Percentiles rank a stretch among this genome's conserved stretches.
Conservation (phyloP, 306 rosid genomes). For the Dryas octopetala region DNA sequence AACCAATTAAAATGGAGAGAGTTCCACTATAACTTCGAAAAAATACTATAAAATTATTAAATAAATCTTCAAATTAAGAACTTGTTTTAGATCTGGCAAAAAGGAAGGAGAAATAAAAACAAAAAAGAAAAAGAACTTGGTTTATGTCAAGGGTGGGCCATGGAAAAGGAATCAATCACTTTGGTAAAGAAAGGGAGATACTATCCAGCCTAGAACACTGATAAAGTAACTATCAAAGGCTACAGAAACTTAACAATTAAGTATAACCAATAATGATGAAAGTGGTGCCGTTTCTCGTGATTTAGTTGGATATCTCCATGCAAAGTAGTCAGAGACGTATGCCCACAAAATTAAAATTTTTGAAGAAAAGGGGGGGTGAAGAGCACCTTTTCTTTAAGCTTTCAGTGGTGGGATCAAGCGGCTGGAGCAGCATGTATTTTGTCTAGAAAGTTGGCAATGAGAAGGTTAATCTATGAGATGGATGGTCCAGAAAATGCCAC, state of each 20-base stretch:
- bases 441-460: conserved; percentile 4
- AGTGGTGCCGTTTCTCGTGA: conserved; percentile 21
- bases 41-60: background rate
- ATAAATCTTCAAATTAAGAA: background rate
- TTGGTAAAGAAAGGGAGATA: conserved; percentile 40
- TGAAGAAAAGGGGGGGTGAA: conserved; percentile 18
- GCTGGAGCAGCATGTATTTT: conserved; percentile 7
- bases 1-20: background rate
- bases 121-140: background rate
- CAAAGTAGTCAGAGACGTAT: conserved; percentile 6
- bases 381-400: conserved; percentile 30
- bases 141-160: conserved; percentile 13
- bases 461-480: background rate
- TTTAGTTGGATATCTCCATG: conserved; percentile 28
- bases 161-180: conserved; percentile 31
- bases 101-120: background rate
- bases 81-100: background rate
- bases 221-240: conserved; percentile 25
- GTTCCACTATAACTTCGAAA: background rate
- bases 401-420: conserved; percentile 22
- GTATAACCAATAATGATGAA: conserved; percentile 38
- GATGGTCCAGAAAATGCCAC: background rate
- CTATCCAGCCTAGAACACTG: conserved; percentile 60
- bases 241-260: conserved; percentile 59
- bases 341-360: conserved; percentile 13